A percentile compares a stretch with the other conserved stretches of the same genome.
Evolutionary conservation across 805 yeast species (phyloP).

Genomic region (Spathaspora gorwiae): DNA sequence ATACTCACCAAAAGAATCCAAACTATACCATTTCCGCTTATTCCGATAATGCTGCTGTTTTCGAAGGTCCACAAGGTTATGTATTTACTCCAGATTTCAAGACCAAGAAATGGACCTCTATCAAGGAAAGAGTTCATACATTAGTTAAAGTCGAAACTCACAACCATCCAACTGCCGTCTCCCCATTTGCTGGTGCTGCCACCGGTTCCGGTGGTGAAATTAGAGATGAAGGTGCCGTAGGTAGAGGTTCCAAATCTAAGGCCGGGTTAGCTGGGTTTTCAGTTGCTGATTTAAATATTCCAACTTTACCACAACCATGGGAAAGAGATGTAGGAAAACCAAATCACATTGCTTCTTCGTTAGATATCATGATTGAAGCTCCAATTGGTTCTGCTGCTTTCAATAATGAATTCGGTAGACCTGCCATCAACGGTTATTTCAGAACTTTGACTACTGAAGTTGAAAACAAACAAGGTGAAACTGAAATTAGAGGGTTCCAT

Average conservation of each 20-base stretch:
- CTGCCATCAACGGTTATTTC: constrained; percentile 94
- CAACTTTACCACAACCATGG: constrained; percentile 89
- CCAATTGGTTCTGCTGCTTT: constrained; percentile 98
- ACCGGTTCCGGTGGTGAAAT: constrained; percentile 99
- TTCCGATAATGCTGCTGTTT: constrained; percentile 96
- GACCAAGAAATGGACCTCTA: constrained; percentile 69
- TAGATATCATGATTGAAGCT: constrained; percentile 95
- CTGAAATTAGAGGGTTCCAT: constrained; percentile 91
- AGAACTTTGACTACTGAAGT: constrained; percentile 88
- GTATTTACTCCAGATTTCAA: constrained; percentile 73
- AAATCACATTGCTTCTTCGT: constrained; percentile 82
- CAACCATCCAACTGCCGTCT: constrained; percentile 98
- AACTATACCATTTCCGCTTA: constrained; percentile 88
- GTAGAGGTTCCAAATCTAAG: constrained; percentile 95
- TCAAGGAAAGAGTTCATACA: constrained; percentile 77
- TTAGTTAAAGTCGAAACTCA: constrained; percentile 96
- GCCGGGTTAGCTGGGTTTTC: constrained; percentile 94
- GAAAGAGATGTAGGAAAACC: constrained; percentile 89
- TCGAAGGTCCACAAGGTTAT: constrained; percentile 76
- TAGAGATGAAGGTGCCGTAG: constrained; percentile 99
- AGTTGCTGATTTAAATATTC: constrained; percentile 86
- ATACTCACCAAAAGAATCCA: constrained; percentile 79
- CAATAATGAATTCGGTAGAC: constrained; percentile 98
- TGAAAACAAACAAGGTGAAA: constrained; percentile 52
- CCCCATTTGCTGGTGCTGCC: constrained; percentile 99